These are phyloP conservation scores for Amanita subjunquillea DNA, from an alignment of 768 basidiomycete species.

Conservation along the genomic window DNA sequence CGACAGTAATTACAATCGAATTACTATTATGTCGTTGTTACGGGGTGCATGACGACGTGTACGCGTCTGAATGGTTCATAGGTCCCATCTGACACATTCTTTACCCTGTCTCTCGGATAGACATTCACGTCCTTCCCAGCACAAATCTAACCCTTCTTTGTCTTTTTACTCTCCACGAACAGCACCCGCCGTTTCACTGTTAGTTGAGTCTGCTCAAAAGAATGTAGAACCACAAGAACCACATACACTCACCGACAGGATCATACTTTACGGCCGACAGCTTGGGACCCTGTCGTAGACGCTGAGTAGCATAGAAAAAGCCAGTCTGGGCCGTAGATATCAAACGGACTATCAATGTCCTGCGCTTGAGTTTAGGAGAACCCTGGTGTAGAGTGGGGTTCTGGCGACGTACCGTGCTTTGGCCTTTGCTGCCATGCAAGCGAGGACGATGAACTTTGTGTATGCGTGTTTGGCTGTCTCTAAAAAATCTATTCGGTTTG, in stretches of 20 bases:
- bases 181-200: conserved; percentile 63
- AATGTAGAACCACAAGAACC: neutral
- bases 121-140: no score
- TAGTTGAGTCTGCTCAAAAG: neutral
- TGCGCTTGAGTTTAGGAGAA: conserved; percentile 15
- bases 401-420: conserved; percentile 11
- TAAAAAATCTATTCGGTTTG: no score
- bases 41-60: no score
- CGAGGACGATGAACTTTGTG: neutral
- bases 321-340: conserved; percentile 90
- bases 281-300: conserved; percentile 65
- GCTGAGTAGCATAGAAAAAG: conserved; percentile 80
- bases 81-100: no score
- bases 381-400: neutral
- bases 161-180: conserved; percentile 73
- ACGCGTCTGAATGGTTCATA: no score
- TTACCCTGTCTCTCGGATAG: no score
- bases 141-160: conserved; percentile 34
- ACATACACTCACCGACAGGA: conserved; percentile 54
- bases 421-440: conserved; percentile 9
- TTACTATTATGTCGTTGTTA: no score
- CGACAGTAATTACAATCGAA: no score
- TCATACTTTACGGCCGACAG: conserved; percentile 91
- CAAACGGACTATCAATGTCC: conserved; percentile 78
- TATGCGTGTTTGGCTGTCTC: no score